A percentile compares a stretch with the other conserved stretches of the same genome.
These are phyloP conservation scores for Lasiosphaeria ovina DNA, from an alignment of 495 filamentous ascomycete species.

Conservation along the genomic window DNA sequence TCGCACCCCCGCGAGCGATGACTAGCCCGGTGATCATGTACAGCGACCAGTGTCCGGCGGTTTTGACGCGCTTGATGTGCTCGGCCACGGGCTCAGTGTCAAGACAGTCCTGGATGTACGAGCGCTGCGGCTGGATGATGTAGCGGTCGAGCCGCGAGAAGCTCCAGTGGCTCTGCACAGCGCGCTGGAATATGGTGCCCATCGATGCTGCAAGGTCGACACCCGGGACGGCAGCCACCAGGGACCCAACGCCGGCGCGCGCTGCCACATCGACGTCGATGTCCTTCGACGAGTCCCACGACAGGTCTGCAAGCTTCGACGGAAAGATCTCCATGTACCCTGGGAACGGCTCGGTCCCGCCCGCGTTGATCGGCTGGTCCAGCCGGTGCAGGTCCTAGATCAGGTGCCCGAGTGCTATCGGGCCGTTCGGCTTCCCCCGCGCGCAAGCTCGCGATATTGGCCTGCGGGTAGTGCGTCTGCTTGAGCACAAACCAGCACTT, in stretches of 20 bases:
- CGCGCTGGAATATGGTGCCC: background rate
- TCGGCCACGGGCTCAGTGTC: background rate
- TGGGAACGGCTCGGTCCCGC: conserved; percentile 11
- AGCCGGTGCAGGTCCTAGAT: conserved; percentile 3
- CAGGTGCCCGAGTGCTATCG: conserved; percentile 11
- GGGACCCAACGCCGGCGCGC: too few species aligned
- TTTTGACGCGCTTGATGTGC: conserved; percentile 6
- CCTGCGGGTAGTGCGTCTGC: conserved; percentile 8
- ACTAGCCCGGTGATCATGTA: conserved; percentile 17
- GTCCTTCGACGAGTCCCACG: background rate
- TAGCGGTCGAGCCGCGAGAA: conserved; percentile 10
- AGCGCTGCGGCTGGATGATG: conserved; percentile 2
- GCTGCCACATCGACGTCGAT: background rate
- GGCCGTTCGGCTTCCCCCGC: background rate
- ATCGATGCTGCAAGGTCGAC: background rate
- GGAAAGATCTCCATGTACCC: background rate
- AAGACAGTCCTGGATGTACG: conserved; percentile 2
- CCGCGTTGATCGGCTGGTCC: conserved; percentile 9
- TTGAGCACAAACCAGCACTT: conserved; percentile 14
- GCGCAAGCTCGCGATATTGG: background rate
- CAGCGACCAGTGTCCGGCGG: conserved; percentile 2
- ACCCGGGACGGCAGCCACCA: background rate
- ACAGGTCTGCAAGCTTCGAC: background rate
- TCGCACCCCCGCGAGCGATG: conserved; percentile 11
- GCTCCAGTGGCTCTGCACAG: conserved; percentile 1